A percentile compares a stretch with the other conserved stretches of the same genome.
phyloP scores from a whole-genome alignment of 163 green algal species.

The Chlorella variabilis region DNA sequence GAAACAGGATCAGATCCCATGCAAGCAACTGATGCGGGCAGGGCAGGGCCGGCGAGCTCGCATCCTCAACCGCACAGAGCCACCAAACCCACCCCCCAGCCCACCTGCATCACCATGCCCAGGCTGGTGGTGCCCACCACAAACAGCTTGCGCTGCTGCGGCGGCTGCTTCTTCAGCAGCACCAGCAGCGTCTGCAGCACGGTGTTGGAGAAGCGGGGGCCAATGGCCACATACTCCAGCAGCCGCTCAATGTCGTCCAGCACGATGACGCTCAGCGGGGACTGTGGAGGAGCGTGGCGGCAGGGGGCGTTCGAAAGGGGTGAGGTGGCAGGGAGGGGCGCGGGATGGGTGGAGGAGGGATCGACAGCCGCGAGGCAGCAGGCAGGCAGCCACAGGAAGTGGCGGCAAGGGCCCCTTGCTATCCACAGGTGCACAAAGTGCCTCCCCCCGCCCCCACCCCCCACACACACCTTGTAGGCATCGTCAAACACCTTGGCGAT shows the following conservation, averaged over 20 bases:
- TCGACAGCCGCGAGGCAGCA: too few relatives aligned
- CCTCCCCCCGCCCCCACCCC: too few relatives aligned
- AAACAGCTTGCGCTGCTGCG: constrained; percentile 85
- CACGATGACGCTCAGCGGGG: constrained; percentile 89
- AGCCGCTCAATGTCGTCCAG: constrained; percentile 98
- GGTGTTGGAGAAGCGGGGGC: constrained; percentile 94
- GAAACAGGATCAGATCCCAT: too few relatives aligned
- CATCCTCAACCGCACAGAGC: too few relatives aligned
- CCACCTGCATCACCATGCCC: constrained; percentile 72
- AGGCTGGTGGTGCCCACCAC: constrained; percentile 85
- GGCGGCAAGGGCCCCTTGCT: too few relatives aligned
- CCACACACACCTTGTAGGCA: constrained; percentile 83
- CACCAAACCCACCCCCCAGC: too few relatives aligned
- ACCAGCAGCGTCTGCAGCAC: constrained; percentile 91
- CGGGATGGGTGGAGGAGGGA: not conserved
- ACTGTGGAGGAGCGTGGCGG: constrained; percentile 50
- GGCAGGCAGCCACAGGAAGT: too few relatives aligned
- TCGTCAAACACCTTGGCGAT: constrained; percentile 97
- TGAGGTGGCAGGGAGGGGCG: not conserved
- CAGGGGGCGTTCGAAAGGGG: not conserved
- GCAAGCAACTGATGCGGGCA: too few relatives aligned
- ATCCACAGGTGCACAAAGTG: too few relatives aligned
- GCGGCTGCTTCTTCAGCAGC: constrained; percentile 90
- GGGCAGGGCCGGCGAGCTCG: too few relatives aligned
- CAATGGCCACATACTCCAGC: constrained; percentile 95